Percentiles rank a stretch among this genome's conserved stretches.
phyloP scores from a whole-genome alignment of 2,329 filamentous ascomycete species.

The Pseudogymnoascus sp. region DNA sequence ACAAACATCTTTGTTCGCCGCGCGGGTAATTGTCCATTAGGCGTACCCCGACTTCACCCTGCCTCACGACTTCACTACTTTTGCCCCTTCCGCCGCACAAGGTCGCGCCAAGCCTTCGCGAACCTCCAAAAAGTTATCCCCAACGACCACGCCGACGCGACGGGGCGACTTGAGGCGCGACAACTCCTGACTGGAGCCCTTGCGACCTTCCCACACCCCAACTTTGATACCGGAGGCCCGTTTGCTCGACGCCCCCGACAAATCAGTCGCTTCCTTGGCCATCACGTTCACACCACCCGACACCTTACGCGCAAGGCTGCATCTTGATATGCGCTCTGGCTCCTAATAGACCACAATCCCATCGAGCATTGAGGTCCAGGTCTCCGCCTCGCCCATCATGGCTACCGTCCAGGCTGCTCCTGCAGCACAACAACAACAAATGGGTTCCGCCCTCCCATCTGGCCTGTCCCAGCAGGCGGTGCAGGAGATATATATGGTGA shows the following conservation, averaged over 20 bases:
- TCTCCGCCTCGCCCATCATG: slow-evolving; percentile 46
- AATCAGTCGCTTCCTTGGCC: slow-evolving; percentile 18
- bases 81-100: slow-evolving; percentile 3
- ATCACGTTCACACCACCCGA: slow-evolving; percentile 16
- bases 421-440: slow-evolving; percentile 51
- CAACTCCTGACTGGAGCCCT: slow-evolving; percentile 13
- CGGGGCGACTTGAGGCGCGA: slow-evolving; percentile 20
- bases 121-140: slow-evolving; percentile 24
- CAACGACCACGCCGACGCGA: slow-evolving; percentile 28
- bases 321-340: slow-evolving; percentile 28
- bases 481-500: slow-evolving; percentile 64
- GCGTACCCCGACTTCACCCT: neutral
- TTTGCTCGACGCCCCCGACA: slow-evolving; percentile 16
- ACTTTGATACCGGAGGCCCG: slow-evolving; percentile 13
- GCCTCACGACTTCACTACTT: neutral
- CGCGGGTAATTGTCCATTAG: neutral
- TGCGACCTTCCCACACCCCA: slow-evolving; percentile 11
- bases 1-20: neutral
- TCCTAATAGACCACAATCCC: slow-evolving; percentile 17
- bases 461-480: slow-evolving; percentile 70
- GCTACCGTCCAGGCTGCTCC: slow-evolving; percentile 70
- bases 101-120: slow-evolving; percentile 27
- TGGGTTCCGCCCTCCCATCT: slow-evolving; percentile 50
- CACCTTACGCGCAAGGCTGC: slow-evolving; percentile 30
- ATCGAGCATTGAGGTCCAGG: slow-evolving; percentile 13